phyloP scores from a whole-genome alignment of 2,329 filamentous ascomycete species.

The Neofusicoccum laricinum region DNA sequence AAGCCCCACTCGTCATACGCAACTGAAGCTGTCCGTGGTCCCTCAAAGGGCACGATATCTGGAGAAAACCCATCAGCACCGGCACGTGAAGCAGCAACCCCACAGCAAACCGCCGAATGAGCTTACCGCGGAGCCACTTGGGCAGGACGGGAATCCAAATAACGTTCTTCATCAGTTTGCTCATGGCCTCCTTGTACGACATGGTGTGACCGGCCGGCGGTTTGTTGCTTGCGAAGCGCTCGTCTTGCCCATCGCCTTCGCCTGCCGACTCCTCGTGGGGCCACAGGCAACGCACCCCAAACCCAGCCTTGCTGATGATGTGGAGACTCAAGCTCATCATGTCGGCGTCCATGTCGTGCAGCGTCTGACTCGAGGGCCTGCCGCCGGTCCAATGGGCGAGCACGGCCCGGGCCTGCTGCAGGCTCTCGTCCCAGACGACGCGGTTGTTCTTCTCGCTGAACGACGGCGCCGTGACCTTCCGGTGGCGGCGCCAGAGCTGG shows the following conservation, averaged over 20 bases:
- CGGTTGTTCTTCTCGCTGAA: slow-evolving; percentile 76
- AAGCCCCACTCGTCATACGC: slow-evolving; percentile 56
- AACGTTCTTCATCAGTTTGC: slow-evolving; percentile 61
- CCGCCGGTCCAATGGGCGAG: slow-evolving; percentile 32
- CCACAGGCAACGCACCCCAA: slow-evolving; percentile 58
- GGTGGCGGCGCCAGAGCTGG: slow-evolving; percentile 66
- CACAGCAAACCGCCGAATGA: background rate
- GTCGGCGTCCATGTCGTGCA: slow-evolving; percentile 59
- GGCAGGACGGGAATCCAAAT: slow-evolving; percentile 61
- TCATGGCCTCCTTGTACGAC: slow-evolving; percentile 64
- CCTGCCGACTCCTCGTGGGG: slow-evolving; percentile 56
- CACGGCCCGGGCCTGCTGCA: slow-evolving; percentile 55
- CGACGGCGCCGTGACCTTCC: slow-evolving; percentile 67
- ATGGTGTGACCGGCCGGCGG: slow-evolving; percentile 45
- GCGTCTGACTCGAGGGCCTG: slow-evolving; percentile 35
- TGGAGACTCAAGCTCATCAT: slow-evolving; percentile 63
- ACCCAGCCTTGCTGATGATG: slow-evolving; percentile 67
- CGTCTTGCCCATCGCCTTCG: slow-evolving; percentile 25
- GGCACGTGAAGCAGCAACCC: background rate
- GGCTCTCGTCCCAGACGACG: slow-evolving; percentile 62
- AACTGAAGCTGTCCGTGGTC: slow-evolving; percentile 12
- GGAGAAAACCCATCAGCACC: background rate
- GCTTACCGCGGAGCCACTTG: slow-evolving; percentile 53
- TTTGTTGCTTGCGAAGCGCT: slow-evolving; percentile 31
- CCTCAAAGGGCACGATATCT: slow-evolving; percentile 14